Conservation (phyloP, 768 basidiomycete species). For the Panus rudis region DNA sequence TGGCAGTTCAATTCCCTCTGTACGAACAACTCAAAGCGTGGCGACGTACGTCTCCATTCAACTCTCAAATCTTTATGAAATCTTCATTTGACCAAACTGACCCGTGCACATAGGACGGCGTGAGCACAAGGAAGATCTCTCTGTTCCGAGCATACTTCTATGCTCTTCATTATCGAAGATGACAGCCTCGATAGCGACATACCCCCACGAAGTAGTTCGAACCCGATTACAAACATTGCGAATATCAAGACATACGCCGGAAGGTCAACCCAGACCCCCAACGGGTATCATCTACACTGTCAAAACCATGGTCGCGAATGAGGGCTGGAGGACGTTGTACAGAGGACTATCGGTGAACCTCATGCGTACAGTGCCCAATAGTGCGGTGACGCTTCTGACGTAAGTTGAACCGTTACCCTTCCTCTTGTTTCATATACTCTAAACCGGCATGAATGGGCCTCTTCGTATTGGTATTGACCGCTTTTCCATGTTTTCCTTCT, state of each 20-base stretch:
- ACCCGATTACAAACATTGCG: constrained; percentile 86
- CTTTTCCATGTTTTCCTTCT: background rate
- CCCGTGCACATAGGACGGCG: constrained; percentile 33
- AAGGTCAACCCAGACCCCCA: constrained; percentile 51
- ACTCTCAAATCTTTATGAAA: background rate
- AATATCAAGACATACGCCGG: constrained; percentile 46
- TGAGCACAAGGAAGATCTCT: constrained; percentile 38
- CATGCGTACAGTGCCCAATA: constrained; percentile 90
- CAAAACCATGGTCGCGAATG: constrained; percentile 63
- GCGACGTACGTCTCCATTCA: constrained; percentile 61
- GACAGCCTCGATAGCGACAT: constrained; percentile 91
- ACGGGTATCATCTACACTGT: constrained; percentile 73
- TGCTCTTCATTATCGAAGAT: constrained; percentile 95
- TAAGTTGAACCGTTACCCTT: constrained; percentile 31
- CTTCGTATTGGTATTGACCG: constrained; percentile 1
- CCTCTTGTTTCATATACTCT: no score
- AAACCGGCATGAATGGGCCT: background rate
- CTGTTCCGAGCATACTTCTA: constrained; percentile 61
- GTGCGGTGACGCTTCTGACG: constrained; percentile 94
- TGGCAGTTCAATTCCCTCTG: constrained; percentile 95
- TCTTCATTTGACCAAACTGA: no score
- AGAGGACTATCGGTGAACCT: constrained; percentile 93
- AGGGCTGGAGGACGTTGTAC: constrained; percentile 89
- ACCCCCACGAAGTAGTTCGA: constrained; percentile 98
- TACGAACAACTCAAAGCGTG: constrained; percentile 88